A percentile compares a stretch with the other conserved stretches of the same genome.
Conservation (phyloP, 1,284 basidiomycete genomes). For the Rhodotorula sp. region DNA sequence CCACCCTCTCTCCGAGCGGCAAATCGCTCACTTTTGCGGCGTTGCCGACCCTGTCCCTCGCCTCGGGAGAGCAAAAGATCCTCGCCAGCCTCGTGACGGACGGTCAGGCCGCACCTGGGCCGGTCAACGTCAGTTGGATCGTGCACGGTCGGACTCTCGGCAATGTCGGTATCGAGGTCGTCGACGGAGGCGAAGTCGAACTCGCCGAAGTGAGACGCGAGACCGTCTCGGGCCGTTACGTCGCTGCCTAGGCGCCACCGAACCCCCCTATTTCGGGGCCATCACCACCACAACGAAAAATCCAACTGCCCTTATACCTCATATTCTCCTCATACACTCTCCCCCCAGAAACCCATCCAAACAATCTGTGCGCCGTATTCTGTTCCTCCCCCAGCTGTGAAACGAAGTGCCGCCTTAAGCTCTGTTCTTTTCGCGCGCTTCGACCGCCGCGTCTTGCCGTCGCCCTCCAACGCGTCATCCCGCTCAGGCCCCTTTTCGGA, state of each 20-base stretch:
- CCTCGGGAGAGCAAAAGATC: slow-evolving; percentile 51
- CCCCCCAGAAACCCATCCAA: neutral
- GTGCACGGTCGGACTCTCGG: slow-evolving; percentile 50
- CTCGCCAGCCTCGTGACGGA: slow-evolving; percentile 53
- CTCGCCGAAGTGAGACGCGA: slow-evolving; percentile 45
- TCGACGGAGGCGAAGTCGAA: slow-evolving; percentile 44
- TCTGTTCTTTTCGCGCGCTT: too few relatives aligned
- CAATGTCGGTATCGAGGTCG: slow-evolving; percentile 50
- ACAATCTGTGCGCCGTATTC: neutral
- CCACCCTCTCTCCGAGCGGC: slow-evolving; percentile 44
- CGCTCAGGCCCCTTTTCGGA: neutral
- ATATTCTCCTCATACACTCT: neutral
- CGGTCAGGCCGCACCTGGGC: slow-evolving; percentile 47
- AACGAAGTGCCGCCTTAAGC: too few relatives aligned
- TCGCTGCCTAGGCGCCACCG: slow-evolving; percentile 41
- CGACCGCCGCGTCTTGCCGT: neutral
- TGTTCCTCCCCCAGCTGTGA: neutral
- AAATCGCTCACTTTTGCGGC: slow-evolving; percentile 51
- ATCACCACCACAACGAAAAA: too few relatives aligned
- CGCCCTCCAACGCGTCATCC: neutral
- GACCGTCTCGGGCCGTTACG: slow-evolving; percentile 51
- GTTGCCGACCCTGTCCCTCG: slow-evolving; percentile 40
- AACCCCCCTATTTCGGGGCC: too few relatives aligned
- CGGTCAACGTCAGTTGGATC: slow-evolving; percentile 51
- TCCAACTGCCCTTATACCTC: too few relatives aligned